Evolutionary conservation across 2,329 filamentous ascomycete genomes (phyloP), one percentile per base, ranked within the genome.

Genomic region (Pseudogymnoascus sp.): DNA sequence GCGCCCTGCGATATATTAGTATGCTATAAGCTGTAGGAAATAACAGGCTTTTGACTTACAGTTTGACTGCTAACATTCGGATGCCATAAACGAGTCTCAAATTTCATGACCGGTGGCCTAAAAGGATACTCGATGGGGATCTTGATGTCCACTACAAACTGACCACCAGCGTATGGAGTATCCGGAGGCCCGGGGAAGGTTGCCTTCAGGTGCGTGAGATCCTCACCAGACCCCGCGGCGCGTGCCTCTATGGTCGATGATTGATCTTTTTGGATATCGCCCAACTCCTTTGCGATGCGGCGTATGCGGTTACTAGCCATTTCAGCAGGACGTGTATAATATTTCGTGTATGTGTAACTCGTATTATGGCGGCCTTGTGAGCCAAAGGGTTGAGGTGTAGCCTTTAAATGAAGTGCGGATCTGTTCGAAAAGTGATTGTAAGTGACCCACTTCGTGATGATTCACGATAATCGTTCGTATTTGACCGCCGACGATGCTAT

Each of bases 11-110:
- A 64, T 42, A 44, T 10, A 3, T 62, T 64, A 78, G 71, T 33
- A 67, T 56, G 33, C 50, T 17, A 7, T 23, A 19, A 7, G 15
- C 2, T 7, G 10, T 9, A 15, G 42, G 13, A 23, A 35, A 40
- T 10, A 2, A 13, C 37, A 56, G 40, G 11, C 2, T 33, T 26
- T 21, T 19, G 17, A 80, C 87, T 72, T 78, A 96, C 92, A 42
- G 93, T 97, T 74, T 95, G 89, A 72, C 89, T 93, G 81, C 90
- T 96, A 77, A 99, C 86, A 73, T 99, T 99, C 35, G 95, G 95
- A 75, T 99, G 95, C 93, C 93, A 99, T 70, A 97, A 88, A 76
- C 88, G 93, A 67, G 95, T 99, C 67, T 88, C 84, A 73, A 97
- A 97, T 70, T 86, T 88, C 89, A 99, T 97, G 64, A 85, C 76